Percentiles rank a stretch among this genome's conserved stretches.
These are phyloP conservation scores for Omphalotus olearius DNA, from an alignment of 1,284 basidiomycete genomes.

Conservation along the genomic window DNA sequence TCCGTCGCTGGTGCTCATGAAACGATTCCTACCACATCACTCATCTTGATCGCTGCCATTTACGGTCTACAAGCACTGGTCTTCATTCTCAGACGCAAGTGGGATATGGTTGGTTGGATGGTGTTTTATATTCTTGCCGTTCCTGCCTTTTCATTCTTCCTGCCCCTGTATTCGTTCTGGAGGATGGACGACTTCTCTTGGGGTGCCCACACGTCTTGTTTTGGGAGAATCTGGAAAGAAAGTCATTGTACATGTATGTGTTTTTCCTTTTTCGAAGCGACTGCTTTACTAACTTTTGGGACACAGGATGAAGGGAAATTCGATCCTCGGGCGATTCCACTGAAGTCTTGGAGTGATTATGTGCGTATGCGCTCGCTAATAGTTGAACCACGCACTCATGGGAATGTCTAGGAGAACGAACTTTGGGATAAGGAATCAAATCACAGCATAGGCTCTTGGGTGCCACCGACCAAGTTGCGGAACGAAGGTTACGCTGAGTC, in stretches of 20 bases:
- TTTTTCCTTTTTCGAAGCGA: neutral
- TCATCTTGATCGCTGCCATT: constrained; percentile 90
- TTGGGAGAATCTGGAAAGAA: constrained; percentile 95
- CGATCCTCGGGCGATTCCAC: constrained; percentile 86
- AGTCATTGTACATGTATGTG: constrained; percentile 84
- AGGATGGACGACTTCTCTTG: constrained; percentile 99
- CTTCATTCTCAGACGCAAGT: constrained; percentile 84
- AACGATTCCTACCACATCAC: constrained; percentile 71
- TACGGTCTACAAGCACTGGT: constrained; percentile 90
- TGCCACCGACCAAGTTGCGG: constrained; percentile 64
- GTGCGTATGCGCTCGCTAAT: constrained; percentile 34
- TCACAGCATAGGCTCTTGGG: constrained; percentile 85
- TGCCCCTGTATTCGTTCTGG: constrained; percentile 98
- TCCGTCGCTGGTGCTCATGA: constrained; percentile 62
- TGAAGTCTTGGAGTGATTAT: constrained; percentile 97
- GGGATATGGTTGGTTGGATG: constrained; percentile 99
- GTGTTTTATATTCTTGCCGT: constrained; percentile 93
- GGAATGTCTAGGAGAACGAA: constrained; percentile 73
- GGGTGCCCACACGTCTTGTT: constrained; percentile 93
- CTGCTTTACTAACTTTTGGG: constrained; percentile 14
- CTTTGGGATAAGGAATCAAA: constrained; percentile 97
- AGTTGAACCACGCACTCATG: neutral
- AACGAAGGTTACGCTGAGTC: constrained; percentile 73
- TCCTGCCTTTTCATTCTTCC: constrained; percentile 87
- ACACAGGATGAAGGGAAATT: constrained; percentile 93